These are phyloP conservation scores for Coemansia sp. DNA, from an alignment of 192 early-diverging fungal genomes.

Conservation along the genomic window DNA sequence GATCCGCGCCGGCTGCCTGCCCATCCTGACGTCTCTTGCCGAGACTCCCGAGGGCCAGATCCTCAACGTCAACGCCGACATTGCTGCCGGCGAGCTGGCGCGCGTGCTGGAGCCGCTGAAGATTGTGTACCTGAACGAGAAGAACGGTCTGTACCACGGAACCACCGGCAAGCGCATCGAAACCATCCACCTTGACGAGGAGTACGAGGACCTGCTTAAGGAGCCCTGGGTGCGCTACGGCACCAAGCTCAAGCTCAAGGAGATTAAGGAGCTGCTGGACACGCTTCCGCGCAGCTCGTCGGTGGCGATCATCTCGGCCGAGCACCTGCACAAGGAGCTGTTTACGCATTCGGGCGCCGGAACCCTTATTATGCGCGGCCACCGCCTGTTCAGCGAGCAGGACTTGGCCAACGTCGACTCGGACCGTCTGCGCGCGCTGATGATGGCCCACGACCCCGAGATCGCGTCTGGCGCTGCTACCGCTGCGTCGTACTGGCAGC, in stretches of 20 bases:
- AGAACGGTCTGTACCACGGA: conserved; percentile 94
- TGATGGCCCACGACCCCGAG: conserved; percentile 74
- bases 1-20: conserved; percentile 91
- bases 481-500: conserved; percentile 74
- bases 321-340: conserved; percentile 98
- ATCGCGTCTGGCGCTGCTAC: conserved; percentile 67
- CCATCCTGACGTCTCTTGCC: conserved; percentile 94
- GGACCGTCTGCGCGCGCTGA: conserved; percentile 77
- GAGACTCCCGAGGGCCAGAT: conserved; percentile 96
- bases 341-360: conserved; percentile 98
- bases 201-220: conserved; percentile 93
- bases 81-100: conserved; percentile 96
- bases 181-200: conserved; percentile 97
- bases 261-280: conserved; percentile 97
- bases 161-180: conserved; percentile 95
- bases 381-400: conserved; percentile 79
- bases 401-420: conserved; percentile 71
- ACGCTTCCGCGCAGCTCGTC: conserved; percentile 95
- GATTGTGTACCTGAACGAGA: conserved; percentile 97
- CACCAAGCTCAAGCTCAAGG: conserved; percentile 95
- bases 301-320: conserved; percentile 98
- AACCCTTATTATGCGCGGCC: conserved; percentile 94
- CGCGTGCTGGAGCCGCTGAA: conserved; percentile 95
- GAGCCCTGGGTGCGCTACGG: conserved; percentile 98
- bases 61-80: conserved; percentile 98